Evolutionary conservation across 192 early-diverging fungal genomes (phyloP).

Genomic region (Geranomyces michiganensis): DNA sequence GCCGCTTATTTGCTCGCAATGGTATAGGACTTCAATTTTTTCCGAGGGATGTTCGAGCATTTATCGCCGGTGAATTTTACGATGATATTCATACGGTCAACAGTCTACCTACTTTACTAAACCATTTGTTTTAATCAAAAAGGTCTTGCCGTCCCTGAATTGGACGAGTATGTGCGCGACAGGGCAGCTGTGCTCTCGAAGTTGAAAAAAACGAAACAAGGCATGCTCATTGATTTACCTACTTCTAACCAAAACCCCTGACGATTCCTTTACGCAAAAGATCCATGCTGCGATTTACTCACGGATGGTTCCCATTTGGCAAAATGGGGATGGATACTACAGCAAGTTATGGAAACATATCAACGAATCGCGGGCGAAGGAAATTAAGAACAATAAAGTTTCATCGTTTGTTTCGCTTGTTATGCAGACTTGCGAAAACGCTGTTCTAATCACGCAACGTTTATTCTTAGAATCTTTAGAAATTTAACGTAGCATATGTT

Average conservation of each 20-base stretch:
- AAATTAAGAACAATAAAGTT: conserved; percentile 11
- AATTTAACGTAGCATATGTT: no score
- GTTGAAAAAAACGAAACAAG: conserved; percentile 7
- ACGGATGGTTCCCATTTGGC: not conserved
- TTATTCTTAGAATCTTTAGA: no score
- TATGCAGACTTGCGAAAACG: conserved; percentile 18
- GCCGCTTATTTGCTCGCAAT: conserved; percentile 9
- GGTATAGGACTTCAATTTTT: conserved; percentile 17
- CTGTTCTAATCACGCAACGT: no score
- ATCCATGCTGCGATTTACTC: conserved; percentile 16
- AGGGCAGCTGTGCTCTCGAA: not conserved
- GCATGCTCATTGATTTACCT: not conserved
- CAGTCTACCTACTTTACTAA: conserved; percentile 8
- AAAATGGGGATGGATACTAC: not conserved
- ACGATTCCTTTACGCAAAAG: not conserved
- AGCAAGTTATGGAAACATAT: conserved; percentile 11
- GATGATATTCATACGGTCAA: conserved; percentile 20
- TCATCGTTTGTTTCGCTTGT: conserved; percentile 15
- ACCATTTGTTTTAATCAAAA: conserved; percentile 1
- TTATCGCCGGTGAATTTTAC: conserved; percentile 15
- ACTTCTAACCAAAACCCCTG: not conserved
- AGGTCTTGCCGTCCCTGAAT: not conserved
- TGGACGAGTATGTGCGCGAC: conserved; percentile 16
- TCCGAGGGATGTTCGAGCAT: conserved; percentile 18
- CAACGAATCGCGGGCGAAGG: not conserved